Evolutionary conservation across 2,329 filamentous ascomycete species (phyloP).

Genomic region (Alternaria ethzedia): DNA sequence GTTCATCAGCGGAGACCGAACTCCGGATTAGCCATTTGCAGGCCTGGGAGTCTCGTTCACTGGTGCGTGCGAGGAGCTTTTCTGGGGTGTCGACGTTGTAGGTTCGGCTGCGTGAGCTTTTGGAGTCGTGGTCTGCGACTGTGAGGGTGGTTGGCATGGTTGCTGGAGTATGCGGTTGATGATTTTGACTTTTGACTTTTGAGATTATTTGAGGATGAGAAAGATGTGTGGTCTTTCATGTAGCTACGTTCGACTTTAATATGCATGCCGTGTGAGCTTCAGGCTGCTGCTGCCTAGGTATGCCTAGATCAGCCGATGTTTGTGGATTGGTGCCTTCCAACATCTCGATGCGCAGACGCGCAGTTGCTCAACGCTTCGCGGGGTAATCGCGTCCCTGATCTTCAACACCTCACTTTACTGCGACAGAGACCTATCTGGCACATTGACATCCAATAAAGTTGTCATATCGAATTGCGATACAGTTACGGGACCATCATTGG

Average conservation of each 20-base stretch:
- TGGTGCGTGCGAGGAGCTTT: background rate
- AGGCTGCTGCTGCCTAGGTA: background rate
- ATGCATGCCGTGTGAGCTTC: background rate
- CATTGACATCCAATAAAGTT: too few species aligned
- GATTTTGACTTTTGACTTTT: background rate
- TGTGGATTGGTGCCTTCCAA: background rate
- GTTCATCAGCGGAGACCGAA: constrained; percentile 6
- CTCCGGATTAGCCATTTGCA: constrained; percentile 13
- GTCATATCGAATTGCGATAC: too few species aligned
- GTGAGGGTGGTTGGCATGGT: constrained; percentile 19
- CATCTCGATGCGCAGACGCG: background rate
- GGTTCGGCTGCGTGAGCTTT: background rate
- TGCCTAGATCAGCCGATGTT: background rate
- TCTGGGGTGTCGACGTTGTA: background rate
- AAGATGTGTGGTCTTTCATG: background rate
- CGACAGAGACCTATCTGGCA: too few species aligned
- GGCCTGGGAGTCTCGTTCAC: background rate
- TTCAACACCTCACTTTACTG: background rate
- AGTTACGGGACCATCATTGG: too few species aligned
- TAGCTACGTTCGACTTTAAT: background rate
- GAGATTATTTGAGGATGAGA: background rate
- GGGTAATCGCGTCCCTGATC: background rate
- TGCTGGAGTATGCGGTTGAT: background rate
- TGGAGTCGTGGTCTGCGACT: constrained; percentile 6
- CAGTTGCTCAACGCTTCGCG: background rate